Base-by-base conservation (phyloP, 2,329 filamentous ascomycete genomes). In the Alternaria infectoria region DNA sequence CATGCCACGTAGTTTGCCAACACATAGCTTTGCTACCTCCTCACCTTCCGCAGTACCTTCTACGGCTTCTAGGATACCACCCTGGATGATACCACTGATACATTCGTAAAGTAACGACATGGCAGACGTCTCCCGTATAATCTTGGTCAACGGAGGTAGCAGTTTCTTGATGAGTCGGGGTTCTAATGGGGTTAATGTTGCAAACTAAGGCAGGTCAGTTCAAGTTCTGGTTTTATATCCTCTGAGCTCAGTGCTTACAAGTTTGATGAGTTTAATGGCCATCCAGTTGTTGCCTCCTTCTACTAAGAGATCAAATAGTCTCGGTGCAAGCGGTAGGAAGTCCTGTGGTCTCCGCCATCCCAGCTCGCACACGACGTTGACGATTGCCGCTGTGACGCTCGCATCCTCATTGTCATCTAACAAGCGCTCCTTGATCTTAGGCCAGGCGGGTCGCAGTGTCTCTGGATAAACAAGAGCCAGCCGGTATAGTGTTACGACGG, bases 31-130 rank as follows among this genome's bases (percentile, higher is more conserved):
- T 7, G 96, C 96, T 74, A 99, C 93, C 79, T 97, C 94, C 70
- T 98, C 94, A 43, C 92, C 91, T 58, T 95, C 94, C 32, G 90
- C 86, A 19, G 90, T 88, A 57, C 93, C 92, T 68, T 94, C 93
- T 26, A 90, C 89, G 47, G 90, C 92, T 30, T 93, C 92, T 54
- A 99, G 83, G 61, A 99, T 97, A 0, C 96, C 96, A 26, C 96
- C 96, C 78, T 97, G 94, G 62, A 99, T 97, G 66, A 99, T 97
- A 23, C 96, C 96, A 78, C 97, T 97, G 81, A 99, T 97, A 77
- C 96, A 99, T 81, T 99, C 96, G 73, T 99, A 99, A 6, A 98
- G 83, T 26, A 99, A 82, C n/a, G 96, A 98, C 96, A 98, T 98
- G 26, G 96, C 96, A 6, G 92, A 91, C 0, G 96, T 99, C 1